These are phyloP conservation scores for Fabrea salina DNA, from an alignment of 169 alveolate species.

Conservation along the genomic window DNA sequence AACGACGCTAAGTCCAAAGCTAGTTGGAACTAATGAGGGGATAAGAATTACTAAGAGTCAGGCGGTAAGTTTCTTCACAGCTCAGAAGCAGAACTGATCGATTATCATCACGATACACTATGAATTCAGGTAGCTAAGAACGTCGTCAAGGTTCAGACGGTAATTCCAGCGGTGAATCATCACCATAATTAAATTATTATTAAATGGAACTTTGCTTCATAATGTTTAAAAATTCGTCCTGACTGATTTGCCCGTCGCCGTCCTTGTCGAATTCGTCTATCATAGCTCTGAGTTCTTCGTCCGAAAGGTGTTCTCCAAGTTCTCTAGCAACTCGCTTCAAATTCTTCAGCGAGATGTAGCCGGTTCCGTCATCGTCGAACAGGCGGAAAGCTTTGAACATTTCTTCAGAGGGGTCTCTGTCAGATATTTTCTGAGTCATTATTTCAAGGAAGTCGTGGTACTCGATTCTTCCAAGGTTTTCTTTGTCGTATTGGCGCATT, in stretches of 20 bases:
- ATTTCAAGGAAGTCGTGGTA: slow-evolving; percentile 50
- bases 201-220: slow-evolving; percentile 96
- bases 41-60: too few relatives aligned
- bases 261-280: slow-evolving; percentile 96
- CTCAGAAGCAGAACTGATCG: too few relatives aligned
- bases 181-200: slow-evolving; percentile 41
- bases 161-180: too few relatives aligned
- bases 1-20: too few relatives aligned
- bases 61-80: too few relatives aligned
- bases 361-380: slow-evolving; percentile 95
- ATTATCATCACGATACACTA: too few relatives aligned
- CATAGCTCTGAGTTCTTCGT: slow-evolving; percentile 97
- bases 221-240: slow-evolving; percentile 95
- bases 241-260: slow-evolving; percentile 96
- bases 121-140: too few relatives aligned
- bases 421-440: slow-evolving; percentile 83
- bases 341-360: slow-evolving; percentile 90
- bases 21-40: too few relatives aligned
- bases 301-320: slow-evolving; percentile 95
- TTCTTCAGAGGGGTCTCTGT: slow-evolving; percentile 96
- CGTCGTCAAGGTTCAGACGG: too few relatives aligned
- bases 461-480: slow-evolving; percentile 45
- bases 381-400: slow-evolving; percentile 92
- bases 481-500: slow-evolving; percentile 82
- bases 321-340: slow-evolving; percentile 95